A percentile compares a stretch with the other conserved stretches of the same genome.
phyloP scores from a whole-genome alignment of 306 rosid species.

The Vigna angularis region DNA sequence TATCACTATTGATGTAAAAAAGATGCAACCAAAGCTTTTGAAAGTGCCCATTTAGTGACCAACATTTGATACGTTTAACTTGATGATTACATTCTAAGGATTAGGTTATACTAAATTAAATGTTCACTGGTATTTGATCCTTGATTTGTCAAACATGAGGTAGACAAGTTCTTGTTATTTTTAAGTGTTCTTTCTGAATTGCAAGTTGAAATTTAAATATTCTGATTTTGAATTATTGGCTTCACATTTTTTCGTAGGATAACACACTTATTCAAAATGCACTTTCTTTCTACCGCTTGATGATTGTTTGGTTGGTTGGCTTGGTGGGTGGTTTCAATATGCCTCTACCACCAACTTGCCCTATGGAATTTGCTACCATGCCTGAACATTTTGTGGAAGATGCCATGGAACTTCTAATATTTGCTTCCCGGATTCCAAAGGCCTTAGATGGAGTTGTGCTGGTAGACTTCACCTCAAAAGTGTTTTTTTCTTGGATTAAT shows the following conservation, averaged over 20 bases:
- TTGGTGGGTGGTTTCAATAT: constrained; percentile 97
- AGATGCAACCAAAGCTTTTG: neutral
- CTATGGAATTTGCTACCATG: constrained; percentile 88
- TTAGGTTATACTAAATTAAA: constrained; percentile 24
- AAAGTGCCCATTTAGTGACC: neutral
- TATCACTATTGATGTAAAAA: neutral
- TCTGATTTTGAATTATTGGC: constrained; percentile 27
- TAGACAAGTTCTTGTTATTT: constrained; percentile 8
- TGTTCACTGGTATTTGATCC: neutral
- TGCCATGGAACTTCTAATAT: constrained; percentile 95
- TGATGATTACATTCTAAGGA: neutral
- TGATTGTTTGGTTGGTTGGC: constrained; percentile 93
- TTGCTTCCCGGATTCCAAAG: constrained; percentile 96
- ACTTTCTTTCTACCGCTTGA: constrained; percentile 83
- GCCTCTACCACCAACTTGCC: constrained; percentile 87
- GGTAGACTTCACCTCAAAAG: constrained; percentile 53
- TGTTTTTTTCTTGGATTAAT: constrained; percentile 26
- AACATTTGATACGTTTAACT: neutral
- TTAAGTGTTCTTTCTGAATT: constrained; percentile 15
- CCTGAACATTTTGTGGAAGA: constrained; percentile 99
- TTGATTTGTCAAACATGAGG: constrained; percentile 33
- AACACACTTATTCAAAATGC: constrained; percentile 80
- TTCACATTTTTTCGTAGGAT: constrained; percentile 61
- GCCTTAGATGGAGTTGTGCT: constrained; percentile 91
- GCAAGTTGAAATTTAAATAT: constrained; percentile 31